Percentiles rank a stretch among this genome's conserved stretches.
phyloP scores from a whole-genome alignment of 2,329 filamentous ascomycete species.

The Fusarium sacchari region DNA sequence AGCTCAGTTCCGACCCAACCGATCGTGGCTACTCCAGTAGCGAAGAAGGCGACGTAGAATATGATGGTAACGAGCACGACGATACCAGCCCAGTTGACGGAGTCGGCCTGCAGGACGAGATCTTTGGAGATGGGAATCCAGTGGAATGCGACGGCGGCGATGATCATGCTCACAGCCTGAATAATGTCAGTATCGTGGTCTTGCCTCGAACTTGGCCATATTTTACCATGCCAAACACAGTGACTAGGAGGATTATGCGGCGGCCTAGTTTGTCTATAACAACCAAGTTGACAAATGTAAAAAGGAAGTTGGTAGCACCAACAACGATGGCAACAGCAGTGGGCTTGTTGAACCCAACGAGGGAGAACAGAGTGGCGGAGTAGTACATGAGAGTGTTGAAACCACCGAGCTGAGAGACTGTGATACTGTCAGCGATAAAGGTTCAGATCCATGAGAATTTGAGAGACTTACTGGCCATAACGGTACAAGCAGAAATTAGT shows the following conservation, averaged over 20 bases:
- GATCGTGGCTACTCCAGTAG: constrained; percentile 56
- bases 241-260: constrained; percentile 54
- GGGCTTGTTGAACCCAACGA: constrained; percentile 61
- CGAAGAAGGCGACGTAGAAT: constrained; percentile 49
- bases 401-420: constrained; percentile 61
- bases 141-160: constrained; percentile 54
- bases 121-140: constrained; percentile 57
- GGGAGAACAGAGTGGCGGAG: constrained; percentile 58
- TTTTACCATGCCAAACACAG: constrained; percentile 44
- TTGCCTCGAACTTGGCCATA: accelerated
- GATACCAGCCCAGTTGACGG: constrained; percentile 50
- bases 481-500: constrained; percentile 55
- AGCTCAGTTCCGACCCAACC: constrained; percentile 60
- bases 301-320: constrained; percentile 59
- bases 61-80: constrained; percentile 53
- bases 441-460: constrained; percentile 55
- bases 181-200: constrained; percentile 32
- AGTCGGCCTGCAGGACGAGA: constrained; percentile 46
- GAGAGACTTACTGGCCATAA: constrained; percentile 57
- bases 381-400: constrained; percentile 65
- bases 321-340: constrained; percentile 58
- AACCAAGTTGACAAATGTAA: constrained; percentile 59
- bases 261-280: constrained; percentile 58
- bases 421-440: constrained; percentile 58
- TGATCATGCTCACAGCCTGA: constrained; percentile 51